phyloP scores from a whole-genome alignment of 2,329 filamentous ascomycete genomes.

The Leptographium flavum region DNA sequence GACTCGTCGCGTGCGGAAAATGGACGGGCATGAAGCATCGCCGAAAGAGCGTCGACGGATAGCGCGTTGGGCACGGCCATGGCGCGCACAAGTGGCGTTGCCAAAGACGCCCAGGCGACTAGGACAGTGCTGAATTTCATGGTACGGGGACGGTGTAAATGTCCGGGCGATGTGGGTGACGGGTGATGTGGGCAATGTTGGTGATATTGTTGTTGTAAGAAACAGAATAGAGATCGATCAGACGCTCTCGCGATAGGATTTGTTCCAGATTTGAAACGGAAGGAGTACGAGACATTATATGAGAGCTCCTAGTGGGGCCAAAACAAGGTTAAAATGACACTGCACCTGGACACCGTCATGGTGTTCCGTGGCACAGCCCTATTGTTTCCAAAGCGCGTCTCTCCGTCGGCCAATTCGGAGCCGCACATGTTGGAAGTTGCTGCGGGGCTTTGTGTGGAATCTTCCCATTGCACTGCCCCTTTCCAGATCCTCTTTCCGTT shows the following conservation, averaged over 20 bases:
- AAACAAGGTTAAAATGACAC: background rate
- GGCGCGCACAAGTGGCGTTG: conserved; percentile 11
- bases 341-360: no score
- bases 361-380: no score
- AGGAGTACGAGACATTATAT: background rate
- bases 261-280: background rate
- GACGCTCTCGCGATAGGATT: no score
- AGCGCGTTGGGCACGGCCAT: conserved; percentile 11
- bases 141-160: background rate
- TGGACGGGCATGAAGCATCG: background rate
- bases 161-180: background rate
- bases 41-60: background rate
- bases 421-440: no score
- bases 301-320: background rate
- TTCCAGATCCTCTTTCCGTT: no score
- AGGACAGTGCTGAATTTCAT: conserved; percentile 9
- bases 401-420: no score
- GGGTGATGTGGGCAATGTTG: no score
- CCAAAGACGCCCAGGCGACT: conserved; percentile 4
- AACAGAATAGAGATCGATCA: no score
- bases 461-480: no score
- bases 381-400: no score
- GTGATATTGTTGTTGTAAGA: no score
- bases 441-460: no score
- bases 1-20: background rate